A percentile compares a stretch with the other conserved stretches of the same genome.
Evolutionary conservation across 2,329 filamentous ascomycete genomes (phyloP).

Genomic region (Emericellopsis cladophorae): DNA sequence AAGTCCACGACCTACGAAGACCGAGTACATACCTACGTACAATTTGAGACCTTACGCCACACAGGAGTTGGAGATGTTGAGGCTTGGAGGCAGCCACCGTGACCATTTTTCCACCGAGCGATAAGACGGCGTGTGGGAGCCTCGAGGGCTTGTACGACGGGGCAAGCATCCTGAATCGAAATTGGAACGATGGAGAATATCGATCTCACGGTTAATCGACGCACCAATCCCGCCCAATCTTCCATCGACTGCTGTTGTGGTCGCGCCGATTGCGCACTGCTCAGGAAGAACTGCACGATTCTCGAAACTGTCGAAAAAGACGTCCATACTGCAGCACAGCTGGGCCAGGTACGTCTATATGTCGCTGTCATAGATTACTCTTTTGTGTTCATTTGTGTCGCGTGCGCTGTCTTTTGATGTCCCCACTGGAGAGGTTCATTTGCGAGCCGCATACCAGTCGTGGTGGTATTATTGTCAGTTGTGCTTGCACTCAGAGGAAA

Average conservation of each 20-base stretch:
- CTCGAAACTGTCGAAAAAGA: slow-evolving; percentile 78
- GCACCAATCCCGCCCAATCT: slow-evolving; percentile 10
- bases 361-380: neutral
- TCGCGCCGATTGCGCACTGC: slow-evolving; percentile 61
- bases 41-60: too few relatives aligned
- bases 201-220: slow-evolving; percentile 9
- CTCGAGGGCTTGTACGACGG: too few relatives aligned
- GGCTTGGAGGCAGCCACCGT: neutral
- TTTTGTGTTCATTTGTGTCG: neutral
- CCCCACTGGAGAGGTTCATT: neutral
- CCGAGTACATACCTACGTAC: too few relatives aligned
- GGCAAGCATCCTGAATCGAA: too few relatives aligned
- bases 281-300: slow-evolving; percentile 67
- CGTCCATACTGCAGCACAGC: slow-evolving; percentile 70
- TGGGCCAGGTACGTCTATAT: slow-evolving; percentile 70
- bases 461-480: neutral
- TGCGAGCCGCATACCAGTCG: slow-evolving; percentile 1
- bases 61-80: too few relatives aligned
- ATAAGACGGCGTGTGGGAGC: neutral
- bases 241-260: slow-evolving; percentile 73
- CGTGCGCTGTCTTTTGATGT: neutral
- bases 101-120: neutral
- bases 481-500: neutral
- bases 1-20: too few relatives aligned
- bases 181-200: neutral